Base-by-base conservation (phyloP, 306 rosid species). In the Cucumis melo region DNA sequence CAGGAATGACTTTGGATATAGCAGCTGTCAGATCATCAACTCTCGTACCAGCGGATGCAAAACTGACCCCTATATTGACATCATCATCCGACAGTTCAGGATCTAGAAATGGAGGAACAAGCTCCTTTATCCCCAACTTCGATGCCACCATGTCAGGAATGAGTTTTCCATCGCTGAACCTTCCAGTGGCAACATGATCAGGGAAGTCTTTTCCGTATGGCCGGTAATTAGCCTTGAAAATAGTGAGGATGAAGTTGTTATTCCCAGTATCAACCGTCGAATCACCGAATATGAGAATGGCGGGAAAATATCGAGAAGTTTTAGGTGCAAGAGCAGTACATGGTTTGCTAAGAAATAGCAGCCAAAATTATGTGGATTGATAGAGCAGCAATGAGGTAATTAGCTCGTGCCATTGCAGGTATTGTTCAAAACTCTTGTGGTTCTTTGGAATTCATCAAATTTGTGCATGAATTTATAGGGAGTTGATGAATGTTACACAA, bases 121-220 rank as follows among this genome's bases (percentile, higher is more conserved):
- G 53, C 23, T 89, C 87, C 81, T 92, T 89, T 78, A 90, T 80
- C 6, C 74, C 78, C 54, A 84, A 6, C 21, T 17, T 0, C 15
- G 91, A 86, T 15, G 96, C 91, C 65, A 87, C 5, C 51, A 90
- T 79, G 46, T 90, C 94, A 12, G 90, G 78, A 11, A 80, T 80
- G 9, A 87, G 79, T 83, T 90, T 92, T 62, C 93, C 92, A 74
- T 90, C 82, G 0, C 89, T 86, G 29, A 85, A 92, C 80, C 96
- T 86, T 3, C 96, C 96, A 1, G 86, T 88, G 0, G 90, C 79
- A 8, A 80, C 60, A 27, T 87, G 92, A 6, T 79, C 86, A 1
- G 89, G 87, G 7, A 86, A 92, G 64, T 92, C 88, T 27, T 23
- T 77, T 6, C 93, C 96, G 54, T 87, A 87, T 10, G 98, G 96